Evolutionary conservation across 2,329 filamentous ascomycete species (phyloP).

Genomic region (Fusarium albidum): DNA sequence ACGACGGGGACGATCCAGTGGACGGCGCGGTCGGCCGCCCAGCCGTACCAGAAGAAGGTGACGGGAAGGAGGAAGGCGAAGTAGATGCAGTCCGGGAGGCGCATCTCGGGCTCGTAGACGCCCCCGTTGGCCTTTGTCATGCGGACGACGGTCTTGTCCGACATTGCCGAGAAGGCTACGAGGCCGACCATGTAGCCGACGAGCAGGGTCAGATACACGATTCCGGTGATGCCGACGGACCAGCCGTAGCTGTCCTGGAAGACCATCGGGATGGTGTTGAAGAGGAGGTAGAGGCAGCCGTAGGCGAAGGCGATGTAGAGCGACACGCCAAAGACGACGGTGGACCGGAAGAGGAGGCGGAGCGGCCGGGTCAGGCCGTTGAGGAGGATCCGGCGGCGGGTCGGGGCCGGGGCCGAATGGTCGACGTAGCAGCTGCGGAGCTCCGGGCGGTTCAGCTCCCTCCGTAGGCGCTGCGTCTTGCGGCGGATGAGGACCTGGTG

Average conservation of each 20-base stretch:
- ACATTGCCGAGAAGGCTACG: slow-evolving; percentile 51
- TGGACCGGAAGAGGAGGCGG: slow-evolving; percentile 59
- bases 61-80: slow-evolving; percentile 44
- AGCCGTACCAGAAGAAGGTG: slow-evolving; percentile 48
- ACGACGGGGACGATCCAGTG: slow-evolving; percentile 46
- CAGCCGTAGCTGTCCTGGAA: slow-evolving; percentile 58
- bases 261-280: slow-evolving; percentile 61
- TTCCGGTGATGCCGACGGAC: slow-evolving; percentile 54
- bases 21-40: slow-evolving; percentile 42
- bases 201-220: slow-evolving; percentile 59
- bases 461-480: slow-evolving; percentile 55
- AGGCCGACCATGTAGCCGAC: slow-evolving; percentile 53
- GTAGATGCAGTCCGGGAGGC: slow-evolving; percentile 44
- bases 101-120: slow-evolving; percentile 46
- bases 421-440: slow-evolving; percentile 56
- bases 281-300: slow-evolving; percentile 62
- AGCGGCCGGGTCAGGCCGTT: slow-evolving; percentile 64
- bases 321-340: slow-evolving; percentile 56
- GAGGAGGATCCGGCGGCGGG: slow-evolving; percentile 36
- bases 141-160: slow-evolving; percentile 54
- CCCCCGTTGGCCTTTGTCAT: slow-evolving; percentile 55
- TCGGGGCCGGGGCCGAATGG: slow-evolving; percentile 33
- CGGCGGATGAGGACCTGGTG: slow-evolving; percentile 58
- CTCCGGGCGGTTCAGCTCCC: slow-evolving; percentile 53
- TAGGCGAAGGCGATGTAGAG: slow-evolving; percentile 61